phyloP scores from a whole-genome alignment of 2,329 filamentous ascomycete species.

The Cladosporium sp. region DNA sequence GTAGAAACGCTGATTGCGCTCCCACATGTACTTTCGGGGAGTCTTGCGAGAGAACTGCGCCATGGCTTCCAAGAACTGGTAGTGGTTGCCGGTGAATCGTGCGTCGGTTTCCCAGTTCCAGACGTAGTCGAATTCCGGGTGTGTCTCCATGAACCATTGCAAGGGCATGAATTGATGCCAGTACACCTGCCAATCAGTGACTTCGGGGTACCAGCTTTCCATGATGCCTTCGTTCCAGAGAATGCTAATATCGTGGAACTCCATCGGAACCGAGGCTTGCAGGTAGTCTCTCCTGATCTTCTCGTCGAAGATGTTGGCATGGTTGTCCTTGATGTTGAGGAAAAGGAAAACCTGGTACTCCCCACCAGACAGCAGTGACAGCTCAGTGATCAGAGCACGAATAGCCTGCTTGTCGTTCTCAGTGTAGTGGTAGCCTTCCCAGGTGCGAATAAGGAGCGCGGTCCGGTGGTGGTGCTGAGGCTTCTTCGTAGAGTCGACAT shows the following conservation, averaged over 20 bases:
- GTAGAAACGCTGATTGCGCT: slow-evolving; percentile 55
- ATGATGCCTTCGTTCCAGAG: slow-evolving; percentile 64
- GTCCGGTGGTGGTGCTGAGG: slow-evolving; percentile 40
- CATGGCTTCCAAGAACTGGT: slow-evolving; percentile 69
- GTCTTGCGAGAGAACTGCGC: slow-evolving; percentile 50
- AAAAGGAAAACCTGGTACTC: slow-evolving; percentile 48
- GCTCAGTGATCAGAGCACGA: slow-evolving; percentile 43
- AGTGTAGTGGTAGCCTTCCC: slow-evolving; percentile 45
- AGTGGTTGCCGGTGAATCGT: slow-evolving; percentile 74
- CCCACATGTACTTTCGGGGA: slow-evolving; percentile 56
- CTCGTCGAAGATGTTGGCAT: slow-evolving; percentile 55
- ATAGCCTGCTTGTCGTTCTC: slow-evolving; percentile 45
- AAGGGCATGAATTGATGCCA: slow-evolving; percentile 66
- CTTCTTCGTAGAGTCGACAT: slow-evolving; percentile 10
- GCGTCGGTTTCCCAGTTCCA: slow-evolving; percentile 87
- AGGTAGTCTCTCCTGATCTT: slow-evolving; percentile 58
- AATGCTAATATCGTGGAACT: slow-evolving; percentile 67
- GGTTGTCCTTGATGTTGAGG: slow-evolving; percentile 50
- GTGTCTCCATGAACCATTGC: slow-evolving; percentile 70
- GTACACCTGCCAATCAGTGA: slow-evolving; percentile 47
- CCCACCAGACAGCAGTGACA: slow-evolving; percentile 43
- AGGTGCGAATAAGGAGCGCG: slow-evolving; percentile 43
- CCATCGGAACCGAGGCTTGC: slow-evolving; percentile 59
- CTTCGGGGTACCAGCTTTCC: slow-evolving; percentile 46
- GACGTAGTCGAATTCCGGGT: slow-evolving; percentile 74